Evolutionary conservation across 1,284 basidiomycete genomes (phyloP).

Genomic region (Irpex lacteus): DNA sequence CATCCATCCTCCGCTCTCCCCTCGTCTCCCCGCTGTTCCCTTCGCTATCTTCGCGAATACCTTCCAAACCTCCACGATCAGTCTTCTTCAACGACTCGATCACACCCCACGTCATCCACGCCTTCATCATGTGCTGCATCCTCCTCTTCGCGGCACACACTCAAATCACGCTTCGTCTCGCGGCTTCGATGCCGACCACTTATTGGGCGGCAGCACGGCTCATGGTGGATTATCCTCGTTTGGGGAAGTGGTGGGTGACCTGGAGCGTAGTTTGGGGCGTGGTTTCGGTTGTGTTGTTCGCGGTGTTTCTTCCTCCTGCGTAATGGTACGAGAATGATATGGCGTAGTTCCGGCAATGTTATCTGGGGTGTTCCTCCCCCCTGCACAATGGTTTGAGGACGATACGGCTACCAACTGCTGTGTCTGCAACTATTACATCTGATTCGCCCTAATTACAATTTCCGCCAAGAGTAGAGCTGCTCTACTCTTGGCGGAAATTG

Average conservation of each 20-base stretch:
- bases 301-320: conserved; percentile 87
- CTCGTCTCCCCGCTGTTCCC: conserved; percentile 3
- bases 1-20: conserved; percentile 17
- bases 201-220: conserved; percentile 85
- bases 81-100: conserved; percentile 35
- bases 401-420: too few relatives aligned
- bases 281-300: conserved; percentile 78
- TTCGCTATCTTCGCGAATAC: conserved; percentile 1
- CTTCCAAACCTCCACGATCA: conserved; percentile 13
- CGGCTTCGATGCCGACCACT: conserved; percentile 74
- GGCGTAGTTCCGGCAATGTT: too few relatives aligned
- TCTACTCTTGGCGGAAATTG: too few relatives aligned
- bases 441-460: too few relatives aligned
- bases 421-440: too few relatives aligned
- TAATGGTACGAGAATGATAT: conserved; percentile 28
- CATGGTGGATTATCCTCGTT: conserved; percentile 42
- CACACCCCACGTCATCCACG: conserved; percentile 70
- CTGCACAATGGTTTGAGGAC: too few relatives aligned
- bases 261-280: conserved; percentile 81
- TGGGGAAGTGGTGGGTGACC: conserved; percentile 55
- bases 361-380: too few relatives aligned
- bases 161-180: conserved; percentile 86
- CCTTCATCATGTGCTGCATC: conserved; percentile 54
- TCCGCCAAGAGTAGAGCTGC: too few relatives aligned
- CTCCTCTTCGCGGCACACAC: conserved; percentile 84